These are phyloP conservation scores for Chaetoscypha palmicola DNA, from an alignment of 2,329 filamentous ascomycete genomes.

Conservation along the genomic window DNA sequence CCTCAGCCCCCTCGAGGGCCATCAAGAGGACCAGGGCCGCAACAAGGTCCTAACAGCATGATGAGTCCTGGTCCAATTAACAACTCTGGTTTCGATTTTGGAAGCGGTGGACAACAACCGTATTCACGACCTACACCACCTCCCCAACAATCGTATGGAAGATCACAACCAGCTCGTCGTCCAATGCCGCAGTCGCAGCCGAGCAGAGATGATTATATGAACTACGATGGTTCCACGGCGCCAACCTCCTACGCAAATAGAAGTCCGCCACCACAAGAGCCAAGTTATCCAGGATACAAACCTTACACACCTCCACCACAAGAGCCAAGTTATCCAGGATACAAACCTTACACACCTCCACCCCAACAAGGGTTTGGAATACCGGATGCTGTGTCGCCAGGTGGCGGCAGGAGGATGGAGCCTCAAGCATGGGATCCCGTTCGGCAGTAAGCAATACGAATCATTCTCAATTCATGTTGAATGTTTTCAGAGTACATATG, in stretches of 20 bases:
- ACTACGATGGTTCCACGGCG: conserved; percentile 11
- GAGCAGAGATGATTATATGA: conserved; percentile 13
- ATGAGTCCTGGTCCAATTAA: conserved; percentile 23
- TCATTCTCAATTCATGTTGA: too few species aligned
- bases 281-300: conserved; percentile 22
- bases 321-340: conserved; percentile 21
- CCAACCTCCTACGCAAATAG: conserved; percentile 20
- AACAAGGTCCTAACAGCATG: conserved; percentile 16
- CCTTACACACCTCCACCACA: conserved; percentile 17
- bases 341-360: conserved; percentile 19
- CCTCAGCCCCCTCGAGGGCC: conserved; percentile 3
- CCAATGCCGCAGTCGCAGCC: not conserved
- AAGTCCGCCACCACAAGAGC: conserved; percentile 21
- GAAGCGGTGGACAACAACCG: conserved; percentile 9
- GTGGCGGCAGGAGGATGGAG: conserved; percentile 13
- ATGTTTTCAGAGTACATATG: too few species aligned
- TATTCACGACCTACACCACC: conserved; percentile 13
- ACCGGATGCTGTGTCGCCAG: conserved; percentile 6
- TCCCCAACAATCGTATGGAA: conserved; percentile 7
- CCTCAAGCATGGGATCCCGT: conserved; percentile 27
- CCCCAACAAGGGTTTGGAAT: too few species aligned
- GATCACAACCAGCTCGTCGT: not conserved
- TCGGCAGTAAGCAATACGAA: conserved; percentile 12
- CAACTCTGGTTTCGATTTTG: conserved; percentile 25
- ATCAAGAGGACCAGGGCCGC: conserved; percentile 1